A percentile compares a stretch with the other conserved stretches of the same genome.
These are phyloP conservation scores for Dicorynia guianensis DNA, from an alignment of 306 rosid species.

Conservation along the genomic window DNA sequence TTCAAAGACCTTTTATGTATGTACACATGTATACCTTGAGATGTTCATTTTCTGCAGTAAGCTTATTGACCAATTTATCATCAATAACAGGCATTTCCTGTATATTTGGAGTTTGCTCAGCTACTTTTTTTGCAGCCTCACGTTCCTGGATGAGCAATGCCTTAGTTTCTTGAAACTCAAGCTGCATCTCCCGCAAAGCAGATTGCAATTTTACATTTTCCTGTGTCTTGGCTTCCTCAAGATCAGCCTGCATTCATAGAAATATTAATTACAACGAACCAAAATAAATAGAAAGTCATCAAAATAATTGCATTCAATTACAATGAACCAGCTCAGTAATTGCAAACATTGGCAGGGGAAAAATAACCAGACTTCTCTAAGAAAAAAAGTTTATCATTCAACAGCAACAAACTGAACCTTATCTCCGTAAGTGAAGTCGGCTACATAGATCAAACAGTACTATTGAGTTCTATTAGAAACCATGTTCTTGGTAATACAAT, in stretches of 20 bases:
- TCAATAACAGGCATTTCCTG: constrained; percentile 61
- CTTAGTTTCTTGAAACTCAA: constrained; percentile 39
- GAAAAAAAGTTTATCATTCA: too few relatives aligned
- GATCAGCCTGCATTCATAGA: constrained; percentile 55
- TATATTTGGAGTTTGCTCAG: constrained; percentile 46
- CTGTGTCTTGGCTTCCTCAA: constrained; percentile 77
- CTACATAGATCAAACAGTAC: too few relatives aligned
- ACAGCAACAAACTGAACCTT: too few relatives aligned
- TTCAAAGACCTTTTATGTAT: background rate
- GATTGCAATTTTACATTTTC: constrained; percentile 73
- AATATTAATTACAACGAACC: constrained; percentile 37
- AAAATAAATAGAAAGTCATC: constrained; percentile 42
- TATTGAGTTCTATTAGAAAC: too few relatives aligned
- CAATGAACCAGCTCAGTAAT: too few relatives aligned
- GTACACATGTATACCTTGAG: constrained; percentile 57
- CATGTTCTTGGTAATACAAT: too few relatives aligned
- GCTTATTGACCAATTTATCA: constrained; percentile 59
- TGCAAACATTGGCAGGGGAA: too few relatives aligned
- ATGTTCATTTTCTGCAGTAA: constrained; percentile 72
- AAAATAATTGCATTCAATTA: constrained; percentile 3
- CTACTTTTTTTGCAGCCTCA: constrained; percentile 52
- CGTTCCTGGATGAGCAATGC: constrained; percentile 61
- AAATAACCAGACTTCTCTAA: too few relatives aligned
- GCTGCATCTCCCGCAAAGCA: constrained; percentile 59
- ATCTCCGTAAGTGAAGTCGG: too few relatives aligned